Evolutionary conservation across 306 rosid species (phyloP), one percentile per base, ranked within the genome.

Genomic region (Quercus mongolica): DNA sequence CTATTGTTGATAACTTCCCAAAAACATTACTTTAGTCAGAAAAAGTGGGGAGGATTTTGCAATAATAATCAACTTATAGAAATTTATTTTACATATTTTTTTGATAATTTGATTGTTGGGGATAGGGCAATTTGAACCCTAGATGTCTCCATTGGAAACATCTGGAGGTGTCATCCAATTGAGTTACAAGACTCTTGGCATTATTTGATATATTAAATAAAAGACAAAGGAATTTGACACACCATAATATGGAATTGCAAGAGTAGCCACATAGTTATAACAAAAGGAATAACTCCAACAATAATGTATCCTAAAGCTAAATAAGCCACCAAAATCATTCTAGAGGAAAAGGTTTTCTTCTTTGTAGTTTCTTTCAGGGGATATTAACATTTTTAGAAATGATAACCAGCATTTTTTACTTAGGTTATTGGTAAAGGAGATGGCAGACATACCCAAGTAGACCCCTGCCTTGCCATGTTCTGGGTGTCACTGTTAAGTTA

Each of bases 391-490:
- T 51, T 78, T 52, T 14, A 33, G 56, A 69, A 67, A 26, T 25
- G 4, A 57, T 14, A 20, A 78, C 35, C 65, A 78, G 55, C 61
- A 51, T 49, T 15, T 6, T 23, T 21, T 20, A 71, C 57, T 23
- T 17, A 49, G 23, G 30, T 56, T 26, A 49, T 19, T 5, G 20
- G 21, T 18, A 49, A 80, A 21, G 76, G 75, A 82, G 72, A 80
- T 2, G 18, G 77, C 4, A 69, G 28, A 76, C 94, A 75, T 95
- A 91, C 99, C 99, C 99, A n/a, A 95, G 82, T 20, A 95, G 86
- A 74, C 97, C 97, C 51, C 98, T 86, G 88, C 98, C 98, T 85
- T 88, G 92, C 99, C 97, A 95, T 56, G 92, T 83, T 89, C 99
- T 89, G 12, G 99, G 99, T 19, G 93, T 92, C 85, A 92, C 61